Percentiles rank a stretch among this genome's conserved stretches.
phyloP scores from a whole-genome alignment of 2,329 filamentous ascomycete species.

The Blastomyces percursus region DNA sequence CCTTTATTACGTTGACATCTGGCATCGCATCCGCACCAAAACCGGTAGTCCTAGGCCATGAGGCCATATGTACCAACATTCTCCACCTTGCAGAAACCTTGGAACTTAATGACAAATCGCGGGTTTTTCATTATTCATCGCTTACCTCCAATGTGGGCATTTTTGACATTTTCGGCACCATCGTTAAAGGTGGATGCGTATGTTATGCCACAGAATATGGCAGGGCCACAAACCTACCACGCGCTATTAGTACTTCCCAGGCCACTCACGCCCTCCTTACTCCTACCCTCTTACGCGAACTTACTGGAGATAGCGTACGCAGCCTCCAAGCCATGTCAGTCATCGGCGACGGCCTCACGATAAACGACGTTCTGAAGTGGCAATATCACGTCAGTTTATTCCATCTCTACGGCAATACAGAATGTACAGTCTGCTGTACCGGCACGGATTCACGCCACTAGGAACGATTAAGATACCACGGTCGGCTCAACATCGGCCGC shows the following conservation, averaged over 20 bases:
- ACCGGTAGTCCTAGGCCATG: conserved; percentile 12
- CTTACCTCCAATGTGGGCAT: neutral
- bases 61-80: neutral
- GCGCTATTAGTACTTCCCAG: neutral
- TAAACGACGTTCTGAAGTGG: neutral
- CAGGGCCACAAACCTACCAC: neutral
- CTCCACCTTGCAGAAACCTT: neutral
- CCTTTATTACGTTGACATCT: conserved; percentile 19
- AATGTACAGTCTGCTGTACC: neutral
- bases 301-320: neutral
- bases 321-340: neutral
- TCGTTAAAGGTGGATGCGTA: conserved; percentile 1
- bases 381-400: neutral
- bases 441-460: neutral
- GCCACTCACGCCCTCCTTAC: neutral
- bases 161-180: conserved; percentile 1
- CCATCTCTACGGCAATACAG: conserved; percentile 1
- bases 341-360: neutral
- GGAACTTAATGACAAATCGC: neutral
- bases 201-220: neutral
- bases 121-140: conserved; percentile 2
- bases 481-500: conserved; percentile 3
- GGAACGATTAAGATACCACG: neutral
- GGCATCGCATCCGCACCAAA: conserved; percentile 21
- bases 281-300: neutral